Evolutionary conservation across 2,329 filamentous ascomycete species (phyloP), one percentile per base, ranked within the genome.

Genomic region (Mycocentrospora acerina): DNA sequence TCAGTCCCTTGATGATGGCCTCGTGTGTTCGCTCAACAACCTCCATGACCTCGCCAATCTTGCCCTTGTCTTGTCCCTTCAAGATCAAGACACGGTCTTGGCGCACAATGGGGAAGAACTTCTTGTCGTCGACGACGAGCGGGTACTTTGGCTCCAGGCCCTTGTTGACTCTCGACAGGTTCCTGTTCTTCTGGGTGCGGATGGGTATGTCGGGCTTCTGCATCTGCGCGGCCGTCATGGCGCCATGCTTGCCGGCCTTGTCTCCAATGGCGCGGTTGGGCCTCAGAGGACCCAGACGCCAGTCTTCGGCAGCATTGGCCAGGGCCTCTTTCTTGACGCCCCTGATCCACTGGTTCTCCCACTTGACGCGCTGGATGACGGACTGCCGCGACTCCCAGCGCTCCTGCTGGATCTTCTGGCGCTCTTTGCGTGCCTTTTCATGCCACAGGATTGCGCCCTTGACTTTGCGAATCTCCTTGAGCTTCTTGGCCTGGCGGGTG

Each of bases 61-160:
- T 88, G 57, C 90, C 90, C 71, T 83, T 86, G 59, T 93, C 86
- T 24, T 77, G 78, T 7, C 91, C 90, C 44, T 85, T 81, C 37
- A 89, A 71, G 42, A 97, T 71, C 36, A 91, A 87, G 22, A 96
- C 90, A 43, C 93, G 80, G 68, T 97, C 93, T 6, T 83, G 82
- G 51, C 67, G 63, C 51, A 63, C 57, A 18, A 76, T 64, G 12
- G 60, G 60, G 24, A 61, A 62, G 37, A 42, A 60, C 32, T 51
- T 60, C 31, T 61, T 49, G 31, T 56, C 49, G 24, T 62, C 51
- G 9, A 62, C 55, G 7, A 64, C 49, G 26, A 64, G 39, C 8
- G 59, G 60, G 24, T 55, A 60, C 14, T 57, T 48, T 35, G 42
- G 35, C 5, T 48, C 48, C 9, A 56, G 28, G 25, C 57, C 55